A percentile compares a stretch with the other conserved stretches of the same genome.
Conservation (phyloP, 495 filamentous ascomycete genomes). For the Daldinia loculata region DNA sequence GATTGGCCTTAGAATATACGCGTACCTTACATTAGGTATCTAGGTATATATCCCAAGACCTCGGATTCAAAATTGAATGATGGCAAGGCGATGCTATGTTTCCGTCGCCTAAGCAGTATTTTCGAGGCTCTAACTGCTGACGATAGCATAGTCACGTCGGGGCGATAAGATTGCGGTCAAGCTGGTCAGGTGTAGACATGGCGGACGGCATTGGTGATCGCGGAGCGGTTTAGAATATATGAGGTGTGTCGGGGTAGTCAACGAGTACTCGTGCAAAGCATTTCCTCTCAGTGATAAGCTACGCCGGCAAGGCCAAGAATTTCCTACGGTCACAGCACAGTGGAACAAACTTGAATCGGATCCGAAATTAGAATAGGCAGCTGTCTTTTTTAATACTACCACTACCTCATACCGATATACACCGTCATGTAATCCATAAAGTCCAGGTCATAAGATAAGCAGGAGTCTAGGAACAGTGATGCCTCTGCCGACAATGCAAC, state of each 20-base stretch:
- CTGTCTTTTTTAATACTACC: neutral
- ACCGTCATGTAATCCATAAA: neutral
- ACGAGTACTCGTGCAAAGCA: neutral
- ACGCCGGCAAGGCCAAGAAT: neutral
- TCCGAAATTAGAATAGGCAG: neutral
- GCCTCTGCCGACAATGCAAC: slow-evolving; percentile 6
- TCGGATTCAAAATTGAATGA: neutral
- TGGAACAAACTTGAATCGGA: neutral
- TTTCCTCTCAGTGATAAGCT: neutral
- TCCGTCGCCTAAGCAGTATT: neutral
- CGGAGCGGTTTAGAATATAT: too few relatives aligned
- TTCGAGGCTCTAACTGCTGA: too few relatives aligned
- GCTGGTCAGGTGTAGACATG: too few relatives aligned
- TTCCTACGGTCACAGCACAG: neutral
- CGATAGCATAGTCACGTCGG: too few relatives aligned
- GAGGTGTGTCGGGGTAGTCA: too few relatives aligned
- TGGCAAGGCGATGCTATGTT: neutral
- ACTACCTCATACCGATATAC: slow-evolving; percentile 14
- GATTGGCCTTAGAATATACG: too few relatives aligned
- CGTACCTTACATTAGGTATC: too few relatives aligned
- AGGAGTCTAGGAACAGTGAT: slow-evolving; percentile 14
- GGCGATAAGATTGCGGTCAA: too few relatives aligned
- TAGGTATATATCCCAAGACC: too few relatives aligned
- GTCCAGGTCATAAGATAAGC: neutral
- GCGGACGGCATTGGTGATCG: too few relatives aligned